Evolutionary conservation across 2,329 filamentous ascomycete species (phyloP).

Genomic region (Claviceps quebecensis): DNA sequence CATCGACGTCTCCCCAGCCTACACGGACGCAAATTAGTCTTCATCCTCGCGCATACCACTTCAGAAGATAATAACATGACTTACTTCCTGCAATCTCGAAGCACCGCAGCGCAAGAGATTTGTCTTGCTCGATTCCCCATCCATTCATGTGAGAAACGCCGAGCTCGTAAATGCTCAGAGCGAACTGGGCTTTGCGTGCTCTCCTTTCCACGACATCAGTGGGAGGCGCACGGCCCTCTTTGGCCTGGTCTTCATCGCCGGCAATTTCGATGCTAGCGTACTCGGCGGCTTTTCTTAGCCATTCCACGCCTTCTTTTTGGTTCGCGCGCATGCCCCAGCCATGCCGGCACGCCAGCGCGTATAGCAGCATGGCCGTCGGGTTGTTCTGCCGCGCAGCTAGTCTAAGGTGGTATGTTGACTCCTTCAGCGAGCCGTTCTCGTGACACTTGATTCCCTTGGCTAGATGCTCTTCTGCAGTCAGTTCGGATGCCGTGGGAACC

Average conservation of each 20-base stretch:
- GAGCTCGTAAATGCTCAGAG: constrained; percentile 87
- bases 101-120: constrained; percentile 71
- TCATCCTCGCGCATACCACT: background rate
- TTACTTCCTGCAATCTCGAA: constrained; percentile 88
- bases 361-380: constrained; percentile 89
- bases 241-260: constrained; percentile 57
- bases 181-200: constrained; percentile 82
- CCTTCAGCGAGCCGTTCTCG: constrained; percentile 72
- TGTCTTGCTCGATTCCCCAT: constrained; percentile 93
- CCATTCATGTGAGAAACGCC: constrained; percentile 96
- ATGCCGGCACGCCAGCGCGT: constrained; percentile 86
- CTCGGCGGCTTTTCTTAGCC: constrained; percentile 85
- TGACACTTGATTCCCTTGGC: constrained; percentile 82
- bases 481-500: constrained; percentile 48
- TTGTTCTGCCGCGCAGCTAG: constrained; percentile 75
- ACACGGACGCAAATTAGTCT: background rate
- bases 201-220: constrained; percentile 59
- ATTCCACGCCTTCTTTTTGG: constrained; percentile 75
- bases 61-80: constrained; percentile 16
- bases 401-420: constrained; percentile 91
- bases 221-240: constrained; percentile 40
- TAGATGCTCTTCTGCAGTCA: constrained; percentile 77
- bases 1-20: constrained; percentile 91
- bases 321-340: constrained; percentile 97
- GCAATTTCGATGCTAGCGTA: constrained; percentile 69